phyloP scores from a whole-genome alignment of 1,284 basidiomycete genomes.

The Pseudozyma sp. region DNA sequence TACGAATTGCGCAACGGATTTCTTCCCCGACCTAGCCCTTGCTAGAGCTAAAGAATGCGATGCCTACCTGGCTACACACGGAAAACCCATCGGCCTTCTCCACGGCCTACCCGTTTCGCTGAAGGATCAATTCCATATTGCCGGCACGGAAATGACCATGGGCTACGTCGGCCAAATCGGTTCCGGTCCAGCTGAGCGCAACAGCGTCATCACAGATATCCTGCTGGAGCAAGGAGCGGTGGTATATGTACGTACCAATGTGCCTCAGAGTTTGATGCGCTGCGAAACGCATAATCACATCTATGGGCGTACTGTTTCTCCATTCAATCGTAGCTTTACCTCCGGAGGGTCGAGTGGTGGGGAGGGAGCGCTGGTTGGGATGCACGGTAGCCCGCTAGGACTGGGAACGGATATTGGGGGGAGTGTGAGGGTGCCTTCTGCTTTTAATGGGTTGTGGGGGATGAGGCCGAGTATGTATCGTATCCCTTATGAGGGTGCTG shows the following conservation, averaged over 20 bases:
- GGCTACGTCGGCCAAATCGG: constrained; percentile 76
- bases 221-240: constrained; percentile 81
- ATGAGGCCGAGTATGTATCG: constrained; percentile 82
- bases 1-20: constrained; percentile 47
- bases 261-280: constrained; percentile 81
- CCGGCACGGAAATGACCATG: constrained; percentile 77
- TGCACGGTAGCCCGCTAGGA: constrained; percentile 81
- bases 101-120: constrained; percentile 78
- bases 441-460: constrained; percentile 83
- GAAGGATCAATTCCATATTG: constrained; percentile 75
- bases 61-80: constrained; percentile 75
- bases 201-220: constrained; percentile 69
- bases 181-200: neutral
- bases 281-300: constrained; percentile 87
- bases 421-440: constrained; percentile 79
- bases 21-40: constrained; percentile 73
- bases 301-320: constrained; percentile 81
- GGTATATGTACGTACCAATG: constrained; percentile 83
- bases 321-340: constrained; percentile 76
- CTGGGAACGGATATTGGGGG: constrained; percentile 78
- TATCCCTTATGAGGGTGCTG: constrained; percentile 76
- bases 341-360: constrained; percentile 83
- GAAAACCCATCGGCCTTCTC: constrained; percentile 75
- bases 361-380: constrained; percentile 79
- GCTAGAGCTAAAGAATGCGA: constrained; percentile 77